These are phyloP conservation scores for Saccharomycopsis sp. DNA, from an alignment of 805 yeast genomes.

Conservation along the genomic window DNA sequence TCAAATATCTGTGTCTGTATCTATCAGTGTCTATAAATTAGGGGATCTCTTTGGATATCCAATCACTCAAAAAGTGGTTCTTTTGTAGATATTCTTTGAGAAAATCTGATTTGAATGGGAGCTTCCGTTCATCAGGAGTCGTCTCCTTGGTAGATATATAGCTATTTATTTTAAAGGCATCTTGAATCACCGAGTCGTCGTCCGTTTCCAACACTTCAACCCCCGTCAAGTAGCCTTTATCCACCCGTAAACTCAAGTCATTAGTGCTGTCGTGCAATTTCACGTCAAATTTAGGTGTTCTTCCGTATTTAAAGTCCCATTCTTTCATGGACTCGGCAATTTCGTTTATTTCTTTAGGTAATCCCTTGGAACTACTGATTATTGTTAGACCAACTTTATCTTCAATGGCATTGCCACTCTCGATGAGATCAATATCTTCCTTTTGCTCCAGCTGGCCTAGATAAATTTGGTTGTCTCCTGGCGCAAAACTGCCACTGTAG, in stretches of 20 bases:
- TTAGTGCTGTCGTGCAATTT: not conserved
- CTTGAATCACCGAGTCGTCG: not conserved
- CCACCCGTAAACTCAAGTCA: not conserved
- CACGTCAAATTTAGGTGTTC: constrained; percentile 62
- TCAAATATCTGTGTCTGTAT: not conserved
- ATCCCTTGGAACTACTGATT: not conserved
- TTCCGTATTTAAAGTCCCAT: constrained; percentile 59
- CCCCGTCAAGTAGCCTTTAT: not conserved
- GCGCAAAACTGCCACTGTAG: not conserved
- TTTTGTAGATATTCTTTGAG: not conserved
- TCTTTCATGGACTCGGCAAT: constrained; percentile 19
- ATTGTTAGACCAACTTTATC: not conserved
- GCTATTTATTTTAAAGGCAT: not conserved
- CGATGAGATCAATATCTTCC: not conserved
- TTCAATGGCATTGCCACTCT: not conserved
- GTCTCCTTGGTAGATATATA: not conserved
- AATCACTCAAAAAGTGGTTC: not conserved
- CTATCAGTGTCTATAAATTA: not conserved
- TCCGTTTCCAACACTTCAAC: not conserved
- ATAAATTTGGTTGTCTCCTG: not conserved
- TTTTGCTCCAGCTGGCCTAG: not conserved
- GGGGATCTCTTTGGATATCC: not conserved
- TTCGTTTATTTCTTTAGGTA: constrained; percentile 16
- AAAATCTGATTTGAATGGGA: not conserved
- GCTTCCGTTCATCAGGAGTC: not conserved